phyloP scores from a whole-genome alignment of 2,329 filamentous ascomycete genomes.

The Penicillium aurantiogriseum region DNA sequence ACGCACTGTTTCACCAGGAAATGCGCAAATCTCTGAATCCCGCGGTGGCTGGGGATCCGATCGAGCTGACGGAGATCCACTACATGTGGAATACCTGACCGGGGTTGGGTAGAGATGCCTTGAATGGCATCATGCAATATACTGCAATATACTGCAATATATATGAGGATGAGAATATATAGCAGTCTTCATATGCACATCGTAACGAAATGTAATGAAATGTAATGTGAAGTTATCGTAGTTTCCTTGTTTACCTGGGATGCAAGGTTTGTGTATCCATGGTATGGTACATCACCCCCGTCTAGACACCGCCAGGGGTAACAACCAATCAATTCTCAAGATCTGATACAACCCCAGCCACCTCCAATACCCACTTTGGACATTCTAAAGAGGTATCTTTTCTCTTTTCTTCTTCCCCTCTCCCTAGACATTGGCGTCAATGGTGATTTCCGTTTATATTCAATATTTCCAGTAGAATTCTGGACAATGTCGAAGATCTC shows the following conservation, averaged over 20 bases:
- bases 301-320: constrained; percentile 21
- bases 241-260: constrained; percentile 8
- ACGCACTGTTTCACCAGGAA: constrained; percentile 13
- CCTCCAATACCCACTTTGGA: constrained; percentile 20
- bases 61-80: constrained; percentile 23
- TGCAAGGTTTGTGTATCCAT: constrained; percentile 2
- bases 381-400: constrained; percentile 21
- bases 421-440: constrained; percentile 8
- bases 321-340: constrained; percentile 13
- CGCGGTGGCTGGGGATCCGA: constrained; percentile 25
- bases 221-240: neutral
- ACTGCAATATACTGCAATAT: neutral
- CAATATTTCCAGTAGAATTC: neutral
- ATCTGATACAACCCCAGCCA: constrained; percentile 20
- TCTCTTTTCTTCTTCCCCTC: constrained; percentile 14
- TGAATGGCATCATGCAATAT: constrained; percentile 5
- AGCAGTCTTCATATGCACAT: too few species aligned
- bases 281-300: neutral
- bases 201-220: too few species aligned
- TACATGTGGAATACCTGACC: constrained; percentile 6
- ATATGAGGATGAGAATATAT: neutral
- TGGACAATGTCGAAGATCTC: constrained; percentile 48
- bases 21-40: constrained; percentile 18
- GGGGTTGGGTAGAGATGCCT: neutral
- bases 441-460: constrained; percentile 3